Conservation (phyloP, 768 basidiomycete species). For the Tricholoma terreum region DNA sequence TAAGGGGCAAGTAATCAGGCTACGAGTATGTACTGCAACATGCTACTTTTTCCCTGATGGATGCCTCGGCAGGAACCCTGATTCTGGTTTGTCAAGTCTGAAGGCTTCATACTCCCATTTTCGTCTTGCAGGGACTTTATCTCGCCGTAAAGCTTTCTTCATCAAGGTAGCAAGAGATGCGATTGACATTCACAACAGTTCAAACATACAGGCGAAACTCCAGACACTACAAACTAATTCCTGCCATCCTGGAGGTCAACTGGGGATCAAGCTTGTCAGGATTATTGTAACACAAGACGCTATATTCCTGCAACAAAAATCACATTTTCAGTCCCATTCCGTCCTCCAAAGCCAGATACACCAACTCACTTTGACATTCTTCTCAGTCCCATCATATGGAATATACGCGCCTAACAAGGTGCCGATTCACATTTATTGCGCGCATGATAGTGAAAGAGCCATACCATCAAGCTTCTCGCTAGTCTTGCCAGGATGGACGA, state of each 20-base stretch:
- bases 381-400: conserved; percentile 50
- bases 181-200: too few relatives aligned
- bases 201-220: too few relatives aligned
- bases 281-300: conserved; percentile 34
- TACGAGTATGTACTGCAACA: too few relatives aligned
- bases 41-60: too few relatives aligned
- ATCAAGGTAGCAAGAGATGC: too few relatives aligned
- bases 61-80: too few relatives aligned
- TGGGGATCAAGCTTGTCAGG: conserved; percentile 25
- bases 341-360: neutral
- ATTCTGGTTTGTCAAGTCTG: too few relatives aligned
- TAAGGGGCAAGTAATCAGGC: too few relatives aligned
- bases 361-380: conserved; percentile 44
- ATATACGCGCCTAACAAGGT: conserved; percentile 47
- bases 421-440: neutral
- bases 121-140: too few relatives aligned
- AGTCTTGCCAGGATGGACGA: conserved; percentile 63
- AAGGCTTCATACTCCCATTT: too few relatives aligned
- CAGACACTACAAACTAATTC: too few relatives aligned
- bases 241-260: conserved; percentile 20
- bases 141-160: too few relatives aligned
- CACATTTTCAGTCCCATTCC: neutral
- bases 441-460: conserved; percentile 8
- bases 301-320: conserved; percentile 27
- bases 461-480: conserved; percentile 50